Evolutionary conservation across 768 basidiomycete genomes (phyloP).

Genomic region (Leccinum sublutescens): DNA sequence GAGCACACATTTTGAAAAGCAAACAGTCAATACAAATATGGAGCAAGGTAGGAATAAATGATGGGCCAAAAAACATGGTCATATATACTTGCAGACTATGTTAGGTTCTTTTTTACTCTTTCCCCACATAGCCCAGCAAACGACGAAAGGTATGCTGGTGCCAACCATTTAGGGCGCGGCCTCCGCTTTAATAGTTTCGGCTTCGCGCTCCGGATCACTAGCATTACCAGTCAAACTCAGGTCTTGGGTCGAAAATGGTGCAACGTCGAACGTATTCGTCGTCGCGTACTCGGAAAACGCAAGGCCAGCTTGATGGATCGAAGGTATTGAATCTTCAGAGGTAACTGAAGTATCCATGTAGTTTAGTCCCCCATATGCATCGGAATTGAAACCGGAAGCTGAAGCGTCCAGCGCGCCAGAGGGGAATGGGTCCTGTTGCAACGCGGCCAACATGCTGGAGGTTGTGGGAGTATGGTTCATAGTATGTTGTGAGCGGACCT

Average conservation of each 20-base stretch:
- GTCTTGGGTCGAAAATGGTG: conserved; percentile 65
- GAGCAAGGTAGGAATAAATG: conserved; percentile 41
- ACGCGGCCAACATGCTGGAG: conserved; percentile 86
- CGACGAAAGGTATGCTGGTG: conserved; percentile 21
- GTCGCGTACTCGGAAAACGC: conserved; percentile 71
- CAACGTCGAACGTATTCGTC: conserved; percentile 66
- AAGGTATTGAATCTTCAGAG: conserved; percentile 62
- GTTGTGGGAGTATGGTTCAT: conserved; percentile 85
- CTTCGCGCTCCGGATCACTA: conserved; percentile 62
- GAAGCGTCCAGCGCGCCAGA: conserved; percentile 64
- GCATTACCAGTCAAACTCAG: conserved; percentile 54
- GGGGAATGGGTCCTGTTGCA: conserved; percentile 75
- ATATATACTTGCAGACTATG: conserved; percentile 33
- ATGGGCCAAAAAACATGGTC: conserved; percentile 28
- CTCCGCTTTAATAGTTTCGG: conserved; percentile 69
- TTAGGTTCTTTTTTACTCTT: conserved; percentile 22
- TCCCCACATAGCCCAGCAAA: conserved; percentile 26
- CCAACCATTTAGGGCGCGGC: conserved; percentile 34
- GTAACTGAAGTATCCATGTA: conserved; percentile 73
- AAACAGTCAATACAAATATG: conserved; percentile 36
- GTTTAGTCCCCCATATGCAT: conserved; percentile 66
- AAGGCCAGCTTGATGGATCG: conserved; percentile 60
- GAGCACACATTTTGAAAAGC: conserved; percentile 34
- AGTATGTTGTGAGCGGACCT: conserved; percentile 56
- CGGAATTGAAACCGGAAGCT: conserved; percentile 59